Evolutionary conservation across 2,329 filamentous ascomycete species (phyloP).

Genomic region (Cryphonectria japonica): DNA sequence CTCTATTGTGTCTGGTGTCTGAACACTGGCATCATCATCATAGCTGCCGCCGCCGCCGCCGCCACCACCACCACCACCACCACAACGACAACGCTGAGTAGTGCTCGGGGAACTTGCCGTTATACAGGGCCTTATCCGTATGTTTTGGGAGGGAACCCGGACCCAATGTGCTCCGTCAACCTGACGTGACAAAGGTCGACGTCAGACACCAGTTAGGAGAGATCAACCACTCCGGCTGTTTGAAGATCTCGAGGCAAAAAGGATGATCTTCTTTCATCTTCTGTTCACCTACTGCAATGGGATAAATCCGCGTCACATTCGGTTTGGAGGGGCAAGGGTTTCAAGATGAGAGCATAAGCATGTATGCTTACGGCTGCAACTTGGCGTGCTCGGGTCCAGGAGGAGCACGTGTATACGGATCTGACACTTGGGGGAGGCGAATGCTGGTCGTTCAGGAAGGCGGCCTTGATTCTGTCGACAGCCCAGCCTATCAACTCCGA

Average conservation of each 20-base stretch:
- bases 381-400: neutral
- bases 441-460: neutral
- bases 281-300: neutral
- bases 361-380: neutral
- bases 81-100: slow-evolving; percentile 17
- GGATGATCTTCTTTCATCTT: neutral
- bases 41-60: neutral
- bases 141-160: neutral
- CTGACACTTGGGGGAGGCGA: slow-evolving; percentile 5
- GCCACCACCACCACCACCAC: slow-evolving; percentile 8
- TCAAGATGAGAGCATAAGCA: neutral
- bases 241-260: slow-evolving; percentile 3
- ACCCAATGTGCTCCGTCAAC: neutral
- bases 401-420: neutral
- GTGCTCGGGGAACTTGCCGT: neutral
- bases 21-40: slow-evolving; percentile 17
- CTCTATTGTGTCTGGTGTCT: neutral
- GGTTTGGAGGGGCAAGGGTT: neutral
- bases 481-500: neutral
- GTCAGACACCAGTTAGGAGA: neutral
- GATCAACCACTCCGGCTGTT: neutral
- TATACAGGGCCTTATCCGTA: neutral
- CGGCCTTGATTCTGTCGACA: neutral
- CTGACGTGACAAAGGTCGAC: slow-evolving; percentile 7
- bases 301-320: neutral